Evolutionary conservation across 1,284 basidiomycete genomes (phyloP).

Genomic region (Rhodotorula mucilaginosa): DNA sequence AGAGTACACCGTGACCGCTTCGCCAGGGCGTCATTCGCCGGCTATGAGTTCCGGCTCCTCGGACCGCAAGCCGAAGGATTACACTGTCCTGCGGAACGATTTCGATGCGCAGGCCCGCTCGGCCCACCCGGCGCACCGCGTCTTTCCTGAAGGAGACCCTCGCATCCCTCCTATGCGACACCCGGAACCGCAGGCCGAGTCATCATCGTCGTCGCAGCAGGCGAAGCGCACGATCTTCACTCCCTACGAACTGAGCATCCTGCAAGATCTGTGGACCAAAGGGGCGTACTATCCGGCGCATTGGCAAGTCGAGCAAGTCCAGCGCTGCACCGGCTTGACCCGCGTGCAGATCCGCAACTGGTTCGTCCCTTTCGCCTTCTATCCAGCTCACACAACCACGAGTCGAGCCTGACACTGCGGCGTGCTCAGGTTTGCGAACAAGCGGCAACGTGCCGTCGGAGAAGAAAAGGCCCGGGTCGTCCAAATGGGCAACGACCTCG

Average conservation of each 20-base stretch:
- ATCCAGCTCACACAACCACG: background rate
- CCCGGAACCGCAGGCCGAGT: background rate
- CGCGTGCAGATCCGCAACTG: constrained; percentile 12
- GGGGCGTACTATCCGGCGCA: constrained; percentile 8
- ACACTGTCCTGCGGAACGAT: background rate
- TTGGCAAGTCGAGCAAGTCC: constrained; percentile 1
- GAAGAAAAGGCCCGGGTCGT: constrained; percentile 14
- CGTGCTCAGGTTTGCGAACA: constrained; percentile 13
- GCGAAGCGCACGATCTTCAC: constrained; percentile 10
- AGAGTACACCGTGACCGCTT: too few relatives aligned
- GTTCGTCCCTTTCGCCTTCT: background rate
- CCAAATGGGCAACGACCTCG: background rate
- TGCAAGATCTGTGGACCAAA: background rate
- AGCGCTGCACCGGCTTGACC: background rate
- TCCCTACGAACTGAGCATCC: background rate
- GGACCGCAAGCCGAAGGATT: background rate
- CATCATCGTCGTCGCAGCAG: background rate
- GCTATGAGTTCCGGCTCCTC: background rate
- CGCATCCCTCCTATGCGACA: background rate
- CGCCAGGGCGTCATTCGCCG: background rate
- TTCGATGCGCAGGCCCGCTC: background rate
- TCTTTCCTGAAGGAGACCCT: background rate
- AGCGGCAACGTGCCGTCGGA: constrained; percentile 7
- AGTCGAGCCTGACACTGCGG: background rate
- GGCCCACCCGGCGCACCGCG: background rate